Conservation (phyloP, 306 rosid genomes). For the Sindora glabra region DNA sequence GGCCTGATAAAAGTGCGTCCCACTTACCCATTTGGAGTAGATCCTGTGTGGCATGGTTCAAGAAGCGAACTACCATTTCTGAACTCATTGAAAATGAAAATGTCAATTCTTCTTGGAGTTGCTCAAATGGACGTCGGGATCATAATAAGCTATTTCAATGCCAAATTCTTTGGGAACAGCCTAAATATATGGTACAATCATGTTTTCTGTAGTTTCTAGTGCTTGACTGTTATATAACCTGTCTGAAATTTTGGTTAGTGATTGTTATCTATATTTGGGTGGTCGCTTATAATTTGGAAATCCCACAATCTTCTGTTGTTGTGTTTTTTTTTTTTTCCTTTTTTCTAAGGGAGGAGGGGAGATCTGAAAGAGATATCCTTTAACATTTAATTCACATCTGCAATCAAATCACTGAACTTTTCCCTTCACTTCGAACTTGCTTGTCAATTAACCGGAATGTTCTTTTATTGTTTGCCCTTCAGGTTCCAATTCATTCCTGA, state of each 20-base stretch:
- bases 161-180: constrained; percentile 52
- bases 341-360: too few relatives aligned
- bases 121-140: constrained; percentile 98
- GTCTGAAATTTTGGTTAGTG: too few relatives aligned
- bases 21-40: constrained; percentile 94
- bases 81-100: constrained; percentile 95
- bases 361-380: too few relatives aligned
- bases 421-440: neutral
- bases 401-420: neutral
- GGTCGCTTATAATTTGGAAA: too few relatives aligned
- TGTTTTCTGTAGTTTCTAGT: neutral
- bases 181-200: constrained; percentile 73
- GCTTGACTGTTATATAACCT: neutral
- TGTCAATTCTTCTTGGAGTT: constrained; percentile 96
- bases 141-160: constrained; percentile 77
- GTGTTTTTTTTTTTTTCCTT: too few relatives aligned
- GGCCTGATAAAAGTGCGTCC: constrained; percentile 76
- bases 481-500: constrained; percentile 95
- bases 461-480: constrained; percentile 22
- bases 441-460: neutral
- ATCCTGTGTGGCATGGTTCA: constrained; percentile 94
- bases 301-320: too few relatives aligned
- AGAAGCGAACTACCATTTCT: constrained; percentile 96
- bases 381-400: constrained; percentile 10
- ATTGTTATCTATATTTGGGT: too few relatives aligned